Percentiles rank a stretch among this genome's conserved stretches.
Conservation (phyloP, 1,284 basidiomycete genomes). For the Pholiota adiposa region DNA sequence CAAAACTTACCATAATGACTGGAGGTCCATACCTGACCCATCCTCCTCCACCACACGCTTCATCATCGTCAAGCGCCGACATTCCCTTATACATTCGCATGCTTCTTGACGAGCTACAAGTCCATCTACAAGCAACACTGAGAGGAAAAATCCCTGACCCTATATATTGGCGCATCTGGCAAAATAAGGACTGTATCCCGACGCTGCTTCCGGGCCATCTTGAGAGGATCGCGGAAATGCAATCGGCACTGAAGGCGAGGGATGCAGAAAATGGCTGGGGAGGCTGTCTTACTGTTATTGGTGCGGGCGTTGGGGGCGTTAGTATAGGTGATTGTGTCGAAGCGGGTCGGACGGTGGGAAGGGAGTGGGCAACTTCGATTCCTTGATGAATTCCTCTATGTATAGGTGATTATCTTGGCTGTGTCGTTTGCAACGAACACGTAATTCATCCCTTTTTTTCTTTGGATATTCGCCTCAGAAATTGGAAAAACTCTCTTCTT, state of each 20-base stretch:
- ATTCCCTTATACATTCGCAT: slow-evolving; percentile 40
- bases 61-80: slow-evolving; percentile 34
- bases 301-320: slow-evolving; percentile 88
- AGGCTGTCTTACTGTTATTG: slow-evolving; percentile 73
- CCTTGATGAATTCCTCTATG: not conserved
- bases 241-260: slow-evolving; percentile 39
- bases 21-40: slow-evolving; percentile 75
- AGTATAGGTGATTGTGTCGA: slow-evolving; percentile 91
- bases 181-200: slow-evolving; percentile 83
- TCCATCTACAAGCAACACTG: slow-evolving; percentile 48
- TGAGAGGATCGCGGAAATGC: slow-evolving; percentile 68
- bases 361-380: slow-evolving; percentile 10
- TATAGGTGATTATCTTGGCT: no score
- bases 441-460: no score
- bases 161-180: slow-evolving; percentile 54
- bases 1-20: slow-evolving; percentile 90
- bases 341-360: slow-evolving; percentile 61
- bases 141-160: slow-evolving; percentile 55
- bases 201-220: slow-evolving; percentile 79
- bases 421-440: no score
- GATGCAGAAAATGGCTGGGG: slow-evolving; percentile 45
- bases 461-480: no score
- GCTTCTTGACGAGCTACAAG: slow-evolving; percentile 53
- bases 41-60: slow-evolving; percentile 23
- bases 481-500: no score